Evolutionary conservation across 495 filamentous ascomycete species (phyloP).

Genomic region (Neurospora sp.): DNA sequence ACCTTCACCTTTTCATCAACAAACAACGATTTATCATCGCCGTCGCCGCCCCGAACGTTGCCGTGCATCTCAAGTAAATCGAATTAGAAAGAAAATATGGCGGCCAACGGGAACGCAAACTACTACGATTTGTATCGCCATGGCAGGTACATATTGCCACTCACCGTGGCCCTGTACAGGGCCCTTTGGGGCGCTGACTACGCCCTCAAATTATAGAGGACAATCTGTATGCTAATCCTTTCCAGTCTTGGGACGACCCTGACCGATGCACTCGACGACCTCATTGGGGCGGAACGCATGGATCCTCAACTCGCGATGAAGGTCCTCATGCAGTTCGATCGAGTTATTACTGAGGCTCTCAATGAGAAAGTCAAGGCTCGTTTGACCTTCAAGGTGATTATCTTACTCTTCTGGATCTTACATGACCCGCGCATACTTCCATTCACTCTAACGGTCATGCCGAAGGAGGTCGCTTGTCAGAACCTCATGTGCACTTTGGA

Average conservation of each 20-base stretch:
- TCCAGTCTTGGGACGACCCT: conserved; percentile 82
- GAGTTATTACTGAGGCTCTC: conserved; percentile 75
- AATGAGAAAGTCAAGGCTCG: conserved; percentile 84
- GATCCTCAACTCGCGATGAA: conserved; percentile 98
- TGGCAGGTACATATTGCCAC: conserved; percentile 62
- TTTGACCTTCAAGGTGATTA: conserved; percentile 84
- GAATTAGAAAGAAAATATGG: conserved; percentile 16
- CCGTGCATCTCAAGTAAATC: background rate
- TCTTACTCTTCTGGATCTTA: background rate
- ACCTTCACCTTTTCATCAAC: conserved; percentile 7
- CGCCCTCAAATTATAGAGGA: background rate
- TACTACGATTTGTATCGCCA: conserved; percentile 97
- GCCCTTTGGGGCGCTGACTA: background rate
- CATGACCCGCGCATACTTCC: background rate
- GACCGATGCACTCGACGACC: conserved; percentile 91
- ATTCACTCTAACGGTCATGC: background rate
- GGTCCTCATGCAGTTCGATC: conserved; percentile 87
- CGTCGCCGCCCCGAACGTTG: background rate
- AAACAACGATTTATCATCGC: conserved; percentile 1
- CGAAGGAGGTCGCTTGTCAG: background rate
- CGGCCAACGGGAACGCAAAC: conserved; percentile 23
- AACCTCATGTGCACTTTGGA: background rate
- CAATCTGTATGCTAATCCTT: conserved; percentile 5
- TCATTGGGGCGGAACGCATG: conserved; percentile 86
- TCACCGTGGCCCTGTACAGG: background rate